Evolutionary conservation across 768 basidiomycete species (phyloP).

Genomic region (Suillus clintonianus): DNA sequence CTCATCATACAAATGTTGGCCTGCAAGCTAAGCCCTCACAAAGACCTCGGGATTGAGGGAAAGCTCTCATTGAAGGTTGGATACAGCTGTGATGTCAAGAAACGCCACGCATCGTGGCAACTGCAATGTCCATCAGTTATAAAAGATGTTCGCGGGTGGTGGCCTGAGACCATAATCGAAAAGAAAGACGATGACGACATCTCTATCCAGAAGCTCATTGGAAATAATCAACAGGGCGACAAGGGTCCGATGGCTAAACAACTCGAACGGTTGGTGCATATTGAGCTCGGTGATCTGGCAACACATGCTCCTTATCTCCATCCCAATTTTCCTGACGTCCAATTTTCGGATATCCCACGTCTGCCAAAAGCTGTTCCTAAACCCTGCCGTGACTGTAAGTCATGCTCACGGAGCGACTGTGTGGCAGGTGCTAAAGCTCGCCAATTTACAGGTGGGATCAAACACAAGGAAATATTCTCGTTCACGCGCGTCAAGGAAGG

Average conservation of each 20-base stretch:
- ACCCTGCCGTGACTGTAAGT: conserved; percentile 49
- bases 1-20: background rate
- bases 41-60: conserved; percentile 35
- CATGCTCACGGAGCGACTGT: conserved; percentile 30
- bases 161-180: conserved; percentile 56
- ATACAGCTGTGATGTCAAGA: conserved; percentile 68
- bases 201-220: conserved; percentile 56
- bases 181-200: conserved; percentile 35
- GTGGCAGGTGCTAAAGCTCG: background rate
- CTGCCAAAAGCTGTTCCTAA: conserved; percentile 18
- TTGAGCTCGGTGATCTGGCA: conserved; percentile 74
- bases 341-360: conserved; percentile 23
- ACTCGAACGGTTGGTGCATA: conserved; percentile 75
- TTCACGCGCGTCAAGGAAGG: conserved; percentile 60
- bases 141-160: conserved; percentile 72
- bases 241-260: conserved; percentile 70
- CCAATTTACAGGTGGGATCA: conserved; percentile 43
- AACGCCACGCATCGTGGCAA: conserved; percentile 75
- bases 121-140: conserved; percentile 79
- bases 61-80: conserved; percentile 76
- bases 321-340: conserved; percentile 43
- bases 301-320: conserved; percentile 61
- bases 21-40: background rate
- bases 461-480: conserved; percentile 80
- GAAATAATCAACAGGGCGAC: conserved; percentile 58